Evolutionary conservation across 805 yeast genomes (phyloP), one percentile per base, ranked within the genome.

Genomic region (Cyberlindnera xishuangbannaensis): DNA sequence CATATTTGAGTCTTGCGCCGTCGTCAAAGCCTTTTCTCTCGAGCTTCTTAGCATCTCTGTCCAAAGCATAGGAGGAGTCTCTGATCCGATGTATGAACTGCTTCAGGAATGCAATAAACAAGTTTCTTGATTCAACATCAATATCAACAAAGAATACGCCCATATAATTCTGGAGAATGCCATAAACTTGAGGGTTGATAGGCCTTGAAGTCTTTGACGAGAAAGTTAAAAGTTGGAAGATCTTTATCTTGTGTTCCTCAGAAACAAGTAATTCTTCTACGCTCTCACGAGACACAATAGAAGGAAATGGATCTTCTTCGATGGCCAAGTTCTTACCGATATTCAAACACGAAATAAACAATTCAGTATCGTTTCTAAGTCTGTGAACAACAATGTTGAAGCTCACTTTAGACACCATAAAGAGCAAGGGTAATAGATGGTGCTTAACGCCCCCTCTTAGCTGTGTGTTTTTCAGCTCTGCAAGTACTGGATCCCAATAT

Each of bases 111-210:
- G 90, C 76, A 18, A 66, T 64, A 32, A 83, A 74, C 28, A 73
- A 77, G 42, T 78, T 78, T 49, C 96, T 65, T 1, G 73, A 64
- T 40, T 82, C 88, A 12, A 84, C 65, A 36, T 79, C 76, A 14
- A 71, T 64, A 38, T 83, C 94, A n/a, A 70, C 64, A 37, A 81
- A 68, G 40, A 78, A 66, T 4, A 69, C 57, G 19, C 70, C 71
- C 5, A 79, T 47, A 19, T 68, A 58, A 1, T 61, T 51, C 24
- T 56, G 45, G 0, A 87, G 43, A 1, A 71, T 46, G 0, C 62
- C 60, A 36, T 71, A 71, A 1, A 73, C 62, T 17, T 53, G 53
- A 1, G 58, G 30, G 1, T 73, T 64, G 3, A 88, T 65, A 0
- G 76, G 75, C 31, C 61, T 63, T 0, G 95, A 73, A 3, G 73